These are phyloP conservation scores for Lactifluus hygrophoroides DNA, from an alignment of 768 basidiomycete genomes.

Conservation along the genomic window DNA sequence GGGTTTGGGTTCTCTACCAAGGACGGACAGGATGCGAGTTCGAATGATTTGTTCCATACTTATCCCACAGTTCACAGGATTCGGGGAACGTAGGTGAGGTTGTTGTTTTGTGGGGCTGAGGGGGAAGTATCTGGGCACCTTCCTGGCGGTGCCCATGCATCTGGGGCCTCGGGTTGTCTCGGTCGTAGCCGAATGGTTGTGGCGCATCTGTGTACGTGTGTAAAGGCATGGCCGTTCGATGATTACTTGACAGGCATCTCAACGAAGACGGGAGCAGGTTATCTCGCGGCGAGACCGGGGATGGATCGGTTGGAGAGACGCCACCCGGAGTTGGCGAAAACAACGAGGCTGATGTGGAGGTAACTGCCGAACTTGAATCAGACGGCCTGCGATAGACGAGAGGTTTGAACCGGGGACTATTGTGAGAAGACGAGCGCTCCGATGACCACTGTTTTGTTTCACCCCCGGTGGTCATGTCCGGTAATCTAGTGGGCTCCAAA, in stretches of 20 bases:
- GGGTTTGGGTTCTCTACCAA: conserved; percentile 10
- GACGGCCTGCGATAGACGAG: conserved; percentile 9
- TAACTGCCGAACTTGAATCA: conserved; percentile 14
- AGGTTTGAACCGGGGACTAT: background rate
- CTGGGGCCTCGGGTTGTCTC: conserved; percentile 1
- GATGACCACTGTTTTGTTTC: conserved; percentile 11
- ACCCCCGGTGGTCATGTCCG: background rate
- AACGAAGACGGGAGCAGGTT: background rate
- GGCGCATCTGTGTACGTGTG: conserved; percentile 4
- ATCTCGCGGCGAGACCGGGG: conserved; percentile 15
- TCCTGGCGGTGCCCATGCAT: background rate
- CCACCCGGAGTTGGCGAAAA: conserved; percentile 14
- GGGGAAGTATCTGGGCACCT: background rate
- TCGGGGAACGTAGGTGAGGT: background rate
- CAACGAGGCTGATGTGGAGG: conserved; percentile 20
- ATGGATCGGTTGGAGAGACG: conserved; percentile 20
- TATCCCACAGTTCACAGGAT: conserved; percentile 3
- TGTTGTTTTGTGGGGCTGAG: background rate
- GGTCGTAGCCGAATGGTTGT: conserved; percentile 4
- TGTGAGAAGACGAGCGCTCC: conserved; percentile 12
- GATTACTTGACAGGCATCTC: background rate
- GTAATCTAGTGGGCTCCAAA: background rate
- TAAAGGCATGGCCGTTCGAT: conserved; percentile 1
- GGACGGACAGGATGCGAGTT: conserved; percentile 18
- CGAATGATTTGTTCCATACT: conserved; percentile 4